Base-by-base conservation (phyloP, 2,329 filamentous ascomycete species). In the Rutstroemia sydowiana region DNA sequence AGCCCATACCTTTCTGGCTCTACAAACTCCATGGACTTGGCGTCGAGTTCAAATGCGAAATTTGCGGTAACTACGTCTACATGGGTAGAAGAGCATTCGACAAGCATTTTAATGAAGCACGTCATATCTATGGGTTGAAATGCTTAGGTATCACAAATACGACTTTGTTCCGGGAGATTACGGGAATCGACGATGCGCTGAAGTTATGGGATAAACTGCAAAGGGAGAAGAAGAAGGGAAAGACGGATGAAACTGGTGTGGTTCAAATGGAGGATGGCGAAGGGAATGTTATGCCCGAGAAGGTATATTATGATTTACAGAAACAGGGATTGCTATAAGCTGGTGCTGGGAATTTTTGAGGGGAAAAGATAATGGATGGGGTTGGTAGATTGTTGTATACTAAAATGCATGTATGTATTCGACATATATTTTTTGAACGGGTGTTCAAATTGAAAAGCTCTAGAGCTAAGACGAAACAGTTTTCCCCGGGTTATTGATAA, bases 251-350 rank as follows among this genome's bases (percentile, higher is more conserved):
- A 41, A 89, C 92, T 36, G 88, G 86, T 55, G 81, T 98, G 9
- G 88, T 97, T 45, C 90, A 98, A 75, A 98, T 98, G 93, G 93
- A 98, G 75, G 93, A 98, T 69, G 87, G 82, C 0, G 88, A 95
- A 67, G 93, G 93, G 43, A 97, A 98, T 64, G 93, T 98, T 52
- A 98, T 98, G 93, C 93, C 95, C 0, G 90, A 96, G 73, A 95
- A 95, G 76, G 92, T 98, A 50, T 98, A 96, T 69, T 84, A 91
- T 59, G 93, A 98, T 76, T 71, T 97, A 70, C 87, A 89, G 70
- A 95, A 95, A 72, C 89, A 95, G 68, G 92, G 92, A 31, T 75
- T 95, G 65, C 72, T 95, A 59, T 93, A 65, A 51, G 51, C 20
- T 42, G 28, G 20, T 39, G 32, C 26, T 37, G 10, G 14, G 14